Percentiles rank a stretch among this genome's conserved stretches.
Evolutionary conservation across 306 rosid genomes (phyloP).

Genomic region (Vachellia collinsii): DNA sequence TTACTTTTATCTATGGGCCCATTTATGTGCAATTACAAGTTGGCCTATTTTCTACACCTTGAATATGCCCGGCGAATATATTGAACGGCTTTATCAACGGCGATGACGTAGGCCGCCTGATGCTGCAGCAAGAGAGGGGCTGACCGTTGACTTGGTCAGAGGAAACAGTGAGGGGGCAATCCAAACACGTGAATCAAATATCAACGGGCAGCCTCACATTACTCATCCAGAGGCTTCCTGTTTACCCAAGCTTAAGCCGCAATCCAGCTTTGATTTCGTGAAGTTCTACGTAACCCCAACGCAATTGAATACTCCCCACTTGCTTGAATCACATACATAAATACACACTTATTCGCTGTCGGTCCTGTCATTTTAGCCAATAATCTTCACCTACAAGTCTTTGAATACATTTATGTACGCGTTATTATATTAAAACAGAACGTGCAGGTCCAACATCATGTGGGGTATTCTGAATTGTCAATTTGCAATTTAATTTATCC

Average conservation of each 20-base stretch:
- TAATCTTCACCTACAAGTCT: slow-evolving; percentile 30
- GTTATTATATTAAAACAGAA: neutral
- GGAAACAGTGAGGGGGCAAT: neutral
- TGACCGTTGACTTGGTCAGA: neutral
- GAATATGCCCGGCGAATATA: neutral
- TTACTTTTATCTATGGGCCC: too few species aligned
- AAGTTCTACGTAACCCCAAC: slow-evolving; percentile 34
- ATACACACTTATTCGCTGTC: neutral
- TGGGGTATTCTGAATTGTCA: slow-evolving; percentile 12
- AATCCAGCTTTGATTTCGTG: slow-evolving; percentile 7
- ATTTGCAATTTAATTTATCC: neutral
- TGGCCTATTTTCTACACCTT: neutral
- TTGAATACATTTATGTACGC: neutral
- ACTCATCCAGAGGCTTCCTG: slow-evolving; percentile 1
- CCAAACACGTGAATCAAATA: neutral
- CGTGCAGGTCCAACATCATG: neutral
- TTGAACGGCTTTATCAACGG: neutral
- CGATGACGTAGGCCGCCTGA: neutral
- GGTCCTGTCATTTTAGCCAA: neutral
- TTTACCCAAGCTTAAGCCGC: slow-evolving; percentile 24
- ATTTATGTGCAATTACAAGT: too few species aligned
- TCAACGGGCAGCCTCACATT: neutral
- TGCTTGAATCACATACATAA: neutral
- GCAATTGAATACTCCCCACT: slow-evolving; percentile 14
- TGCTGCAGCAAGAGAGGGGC: neutral